Base-by-base conservation (phyloP, 2,329 filamentous ascomycete genomes). In the Onygena corvina region DNA sequence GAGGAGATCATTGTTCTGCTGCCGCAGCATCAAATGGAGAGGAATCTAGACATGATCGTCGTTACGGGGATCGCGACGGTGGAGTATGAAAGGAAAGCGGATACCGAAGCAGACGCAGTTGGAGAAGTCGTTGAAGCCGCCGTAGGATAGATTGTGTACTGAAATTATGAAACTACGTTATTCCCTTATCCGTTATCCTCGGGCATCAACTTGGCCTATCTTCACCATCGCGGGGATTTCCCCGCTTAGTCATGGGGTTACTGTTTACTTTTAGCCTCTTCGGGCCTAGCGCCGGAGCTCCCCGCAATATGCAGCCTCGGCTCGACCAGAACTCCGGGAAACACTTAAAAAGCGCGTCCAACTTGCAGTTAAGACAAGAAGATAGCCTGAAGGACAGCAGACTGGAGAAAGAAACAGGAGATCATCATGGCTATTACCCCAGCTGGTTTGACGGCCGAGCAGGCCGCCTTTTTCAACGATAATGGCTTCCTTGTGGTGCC, bases 401-500 rank as follows among this genome's bases (percentile, higher is more conserved):
- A n/a, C n/a, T n/a, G n/a, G n/a, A n/a, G n/a, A n/a, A n/a, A n/a
- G n/a, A n/a, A n/a, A n/a, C n/a, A n/a, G n/a, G n/a, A n/a, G 9
- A 30, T 35, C 16, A 36, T 2, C 12, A 36, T 47, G 46, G 31
- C 46, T 25, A 23, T n/a, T 18, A 25, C 21, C 33, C 16, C 34
- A n/a, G 11, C 51, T 14, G 54, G 52, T 50, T 83, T 95, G 51
- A 83, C 82, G 12, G 66, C 79, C 36, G 73, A 77, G 27, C 88
- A 95, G 62, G 70, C 92, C 42, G 64, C 76, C 45, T 72, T 75
- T 60, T 96, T 93, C 73, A 66, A 83, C 58, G 72, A 77, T 46
- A 86, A 96, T 70, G 92, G 92, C 68, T 96, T 93, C 70, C 82
- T 96, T 53, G 76, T 96, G 59, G 77, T 98, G 59, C 86, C 85